Conservation (phyloP, 2,329 filamentous ascomycete genomes). For the Paracamarosporium sp. region DNA sequence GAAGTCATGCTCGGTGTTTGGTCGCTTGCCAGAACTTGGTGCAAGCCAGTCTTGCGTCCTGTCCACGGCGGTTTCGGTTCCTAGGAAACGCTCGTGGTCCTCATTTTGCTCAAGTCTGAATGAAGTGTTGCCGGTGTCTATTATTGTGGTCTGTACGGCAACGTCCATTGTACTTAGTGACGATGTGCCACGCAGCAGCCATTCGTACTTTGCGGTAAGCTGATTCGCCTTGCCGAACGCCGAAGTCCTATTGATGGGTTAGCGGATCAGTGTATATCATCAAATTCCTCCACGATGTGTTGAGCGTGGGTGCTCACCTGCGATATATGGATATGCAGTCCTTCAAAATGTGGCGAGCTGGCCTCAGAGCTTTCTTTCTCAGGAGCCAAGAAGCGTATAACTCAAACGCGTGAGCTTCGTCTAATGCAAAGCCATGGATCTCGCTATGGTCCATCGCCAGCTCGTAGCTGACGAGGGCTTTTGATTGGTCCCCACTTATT, state of each 20-base stretch:
- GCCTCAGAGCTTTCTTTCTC: slow-evolving; percentile 68
- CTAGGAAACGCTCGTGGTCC: slow-evolving; percentile 47
- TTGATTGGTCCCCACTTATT: slow-evolving; percentile 59
- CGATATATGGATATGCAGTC: slow-evolving; percentile 74
- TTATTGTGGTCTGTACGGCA: slow-evolving; percentile 73
- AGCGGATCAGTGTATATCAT: neutral
- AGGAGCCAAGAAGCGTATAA: slow-evolving; percentile 76
- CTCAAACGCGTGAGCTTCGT: slow-evolving; percentile 76
- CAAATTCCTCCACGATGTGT: too few relatives aligned
- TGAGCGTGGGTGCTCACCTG: neutral
- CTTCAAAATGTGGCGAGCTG: slow-evolving; percentile 71
- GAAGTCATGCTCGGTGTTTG: slow-evolving; percentile 57
- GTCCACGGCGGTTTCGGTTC: slow-evolving; percentile 49
- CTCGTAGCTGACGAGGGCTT: slow-evolving; percentile 71
- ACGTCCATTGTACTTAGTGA: slow-evolving; percentile 67
- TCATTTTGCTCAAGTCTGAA: slow-evolving; percentile 54
- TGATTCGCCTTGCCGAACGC: slow-evolving; percentile 72
- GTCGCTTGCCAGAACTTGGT: slow-evolving; percentile 51
- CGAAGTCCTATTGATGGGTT: slow-evolving; percentile 58
- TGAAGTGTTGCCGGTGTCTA: slow-evolving; percentile 51
- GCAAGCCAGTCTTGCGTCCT: slow-evolving; percentile 57
- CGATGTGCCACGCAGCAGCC: slow-evolving; percentile 69
- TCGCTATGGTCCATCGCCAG: slow-evolving; percentile 74
- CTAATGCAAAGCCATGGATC: slow-evolving; percentile 70
- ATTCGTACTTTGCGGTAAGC: slow-evolving; percentile 71